Evolutionary conservation across 192 early-diverging fungal genomes (phyloP).

Genomic region (Coemansia reversa): DNA sequence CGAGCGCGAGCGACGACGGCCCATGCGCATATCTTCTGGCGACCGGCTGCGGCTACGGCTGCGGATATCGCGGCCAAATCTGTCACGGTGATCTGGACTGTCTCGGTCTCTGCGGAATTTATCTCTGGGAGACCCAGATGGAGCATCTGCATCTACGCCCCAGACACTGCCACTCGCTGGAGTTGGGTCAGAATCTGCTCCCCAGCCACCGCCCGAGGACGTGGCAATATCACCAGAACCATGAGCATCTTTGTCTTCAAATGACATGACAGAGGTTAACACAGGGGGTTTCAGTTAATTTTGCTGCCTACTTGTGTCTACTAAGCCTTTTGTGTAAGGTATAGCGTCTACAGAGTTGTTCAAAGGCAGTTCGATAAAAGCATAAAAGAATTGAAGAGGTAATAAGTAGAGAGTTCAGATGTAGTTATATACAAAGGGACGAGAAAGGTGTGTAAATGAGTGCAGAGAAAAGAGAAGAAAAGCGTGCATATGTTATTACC

Average conservation of each 20-base stretch:
- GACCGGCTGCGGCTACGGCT: slow-evolving; percentile 43
- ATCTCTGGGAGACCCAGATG: slow-evolving; percentile 32
- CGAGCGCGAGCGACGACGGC: slow-evolving; percentile 47
- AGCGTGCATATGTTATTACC: neutral
- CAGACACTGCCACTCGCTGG: slow-evolving; percentile 14
- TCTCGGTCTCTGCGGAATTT: slow-evolving; percentile 50
- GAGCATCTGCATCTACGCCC: slow-evolving; percentile 20
- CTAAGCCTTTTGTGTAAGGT: slow-evolving; percentile 10
- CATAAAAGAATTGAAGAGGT: neutral
- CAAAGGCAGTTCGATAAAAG: slow-evolving; percentile 7
- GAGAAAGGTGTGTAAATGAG: neutral
- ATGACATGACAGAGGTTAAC: slow-evolving; percentile 28
- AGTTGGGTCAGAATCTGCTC: slow-evolving; percentile 1
- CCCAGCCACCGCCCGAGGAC: slow-evolving; percentile 13
- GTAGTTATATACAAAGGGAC: slow-evolving; percentile 6
- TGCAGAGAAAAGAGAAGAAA: slow-evolving; percentile 1
- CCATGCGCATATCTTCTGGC: slow-evolving; percentile 28
- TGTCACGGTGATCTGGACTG: slow-evolving; percentile 52
- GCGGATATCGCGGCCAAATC: slow-evolving; percentile 50
- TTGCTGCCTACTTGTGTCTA: neutral
- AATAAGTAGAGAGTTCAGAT: slow-evolving; percentile 6
- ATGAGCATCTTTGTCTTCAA: slow-evolving; percentile 46
- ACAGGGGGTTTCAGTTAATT: neutral
- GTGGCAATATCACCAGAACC: slow-evolving; percentile 18
- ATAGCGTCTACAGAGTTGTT: slow-evolving; percentile 9